These are phyloP conservation scores for Colletotrichum simmondsii DNA, from an alignment of 2,329 filamentous ascomycete species.

Conservation along the genomic window DNA sequence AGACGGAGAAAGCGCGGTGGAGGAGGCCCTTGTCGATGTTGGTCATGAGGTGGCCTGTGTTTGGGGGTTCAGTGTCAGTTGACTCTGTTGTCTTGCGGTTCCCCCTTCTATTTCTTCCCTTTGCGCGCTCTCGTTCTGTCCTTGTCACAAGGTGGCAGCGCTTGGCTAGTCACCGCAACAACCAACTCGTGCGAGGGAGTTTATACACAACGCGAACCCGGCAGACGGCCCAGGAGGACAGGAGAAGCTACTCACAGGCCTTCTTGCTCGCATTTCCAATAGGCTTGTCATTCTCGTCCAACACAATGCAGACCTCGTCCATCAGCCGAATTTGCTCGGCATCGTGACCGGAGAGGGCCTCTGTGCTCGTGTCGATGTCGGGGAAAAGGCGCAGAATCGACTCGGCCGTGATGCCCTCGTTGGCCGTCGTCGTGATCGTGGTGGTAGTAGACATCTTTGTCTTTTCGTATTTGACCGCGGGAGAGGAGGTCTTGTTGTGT, in stretches of 20 bases:
- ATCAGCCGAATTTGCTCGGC: conserved; percentile 97
- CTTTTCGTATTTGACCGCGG: not conserved
- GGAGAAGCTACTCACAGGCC: conserved; percentile 73
- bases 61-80: conserved; percentile 62
- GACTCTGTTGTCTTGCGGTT: not conserved
- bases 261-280: conserved; percentile 99
- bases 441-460: conserved; percentile 42
- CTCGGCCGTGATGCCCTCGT: conserved; percentile 81
- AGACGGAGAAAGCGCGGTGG: conserved; percentile 97
- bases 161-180: not conserved
- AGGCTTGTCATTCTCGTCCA: conserved; percentile 90
- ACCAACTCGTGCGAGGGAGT: not conserved
- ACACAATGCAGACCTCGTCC: conserved; percentile 98
- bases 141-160: not conserved
- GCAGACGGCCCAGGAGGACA: not conserved
- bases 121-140: conserved; percentile 23
- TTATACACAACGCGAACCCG: not conserved
- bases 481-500: no score
- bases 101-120: no score
- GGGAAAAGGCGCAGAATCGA: conserved; percentile 90
- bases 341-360: conserved; percentile 89
- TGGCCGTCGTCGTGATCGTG: conserved; percentile 57
- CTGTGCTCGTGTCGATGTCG: conserved; percentile 78
- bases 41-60: conserved; percentile 94
- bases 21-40: conserved; percentile 97